phyloP scores from a whole-genome alignment of 345 rosid genomes.

The Cardamine chenopodiifolia region DNA sequence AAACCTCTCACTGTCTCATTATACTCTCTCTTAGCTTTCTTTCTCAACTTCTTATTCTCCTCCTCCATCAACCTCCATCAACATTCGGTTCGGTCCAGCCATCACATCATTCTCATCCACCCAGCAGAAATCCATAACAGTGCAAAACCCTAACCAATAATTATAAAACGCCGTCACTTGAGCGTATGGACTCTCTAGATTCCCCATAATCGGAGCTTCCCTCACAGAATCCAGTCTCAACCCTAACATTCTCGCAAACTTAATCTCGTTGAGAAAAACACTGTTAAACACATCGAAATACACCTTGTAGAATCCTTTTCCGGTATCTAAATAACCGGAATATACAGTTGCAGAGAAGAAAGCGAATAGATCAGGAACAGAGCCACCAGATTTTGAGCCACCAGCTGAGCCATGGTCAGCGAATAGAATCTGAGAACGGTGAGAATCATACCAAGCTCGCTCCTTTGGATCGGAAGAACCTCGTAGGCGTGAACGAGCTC shows the following conservation, averaged over 20 bases:
- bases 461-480: conserved; percentile 88
- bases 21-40: conserved; percentile 79
- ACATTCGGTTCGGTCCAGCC: conserved; percentile 71
- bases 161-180: conserved; percentile 88
- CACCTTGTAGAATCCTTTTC: conserved; percentile 82
- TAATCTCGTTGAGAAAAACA: conserved; percentile 64
- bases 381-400: conserved; percentile 44
- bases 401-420: conserved; percentile 54
- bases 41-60: conserved; percentile 86
- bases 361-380: conserved; percentile 70
- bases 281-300: conserved; percentile 70
- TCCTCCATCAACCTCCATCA: conserved; percentile 93
- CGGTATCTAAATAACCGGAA: conserved; percentile 69
- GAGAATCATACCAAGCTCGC: conserved; percentile 94
- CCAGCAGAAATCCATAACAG: conserved; percentile 92
- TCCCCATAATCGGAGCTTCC: conserved; percentile 93
- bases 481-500: conserved; percentile 87
- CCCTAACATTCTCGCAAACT: conserved; percentile 63
- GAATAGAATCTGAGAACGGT: conserved; percentile 92
- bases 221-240: conserved; percentile 54
- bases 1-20: conserved; percentile 80
- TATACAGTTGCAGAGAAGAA: conserved; percentile 75
- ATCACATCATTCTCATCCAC: conserved; percentile 73
- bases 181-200: conserved; percentile 65
- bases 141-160: conserved; percentile 80